Conservation (phyloP, 192 early-diverging fungal species). For the Coemansia sp. region DNA sequence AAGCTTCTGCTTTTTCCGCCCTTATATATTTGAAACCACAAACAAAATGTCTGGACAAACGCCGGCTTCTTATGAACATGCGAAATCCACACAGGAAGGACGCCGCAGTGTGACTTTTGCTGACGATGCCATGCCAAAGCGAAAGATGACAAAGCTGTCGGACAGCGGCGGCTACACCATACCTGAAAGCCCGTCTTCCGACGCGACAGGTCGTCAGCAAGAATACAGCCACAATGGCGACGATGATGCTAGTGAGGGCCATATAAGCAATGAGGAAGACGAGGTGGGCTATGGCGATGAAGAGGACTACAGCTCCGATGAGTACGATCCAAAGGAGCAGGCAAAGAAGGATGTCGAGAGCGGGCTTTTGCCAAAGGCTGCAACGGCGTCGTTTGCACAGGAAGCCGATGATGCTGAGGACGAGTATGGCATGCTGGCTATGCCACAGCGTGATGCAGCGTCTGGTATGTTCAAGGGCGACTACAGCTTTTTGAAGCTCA, state of each 20-base stretch:
- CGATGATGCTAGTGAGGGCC: slow-evolving; percentile 7
- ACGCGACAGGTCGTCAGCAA: background rate
- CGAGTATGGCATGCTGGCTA: slow-evolving; percentile 41
- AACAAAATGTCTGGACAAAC: background rate
- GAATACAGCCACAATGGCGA: background rate
- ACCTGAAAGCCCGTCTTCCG: background rate
- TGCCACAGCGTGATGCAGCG: slow-evolving; percentile 36
- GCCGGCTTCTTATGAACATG: background rate
- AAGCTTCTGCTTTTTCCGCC: too few relatives aligned
- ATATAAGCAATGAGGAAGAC: background rate
- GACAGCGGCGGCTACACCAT: background rate
- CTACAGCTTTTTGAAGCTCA: slow-evolving; percentile 78
- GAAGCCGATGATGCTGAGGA: slow-evolving; percentile 16
- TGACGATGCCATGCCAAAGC: background rate
- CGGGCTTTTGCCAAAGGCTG: slow-evolving; percentile 38
- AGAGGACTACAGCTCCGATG: slow-evolving; percentile 29
- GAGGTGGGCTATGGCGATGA: slow-evolving; percentile 12
- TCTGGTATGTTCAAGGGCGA: slow-evolving; percentile 68
- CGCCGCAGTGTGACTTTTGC: slow-evolving; percentile 5
- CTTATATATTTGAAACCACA: background rate
- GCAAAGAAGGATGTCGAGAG: slow-evolving; percentile 21
- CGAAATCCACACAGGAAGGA: background rate
- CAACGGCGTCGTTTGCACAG: slow-evolving; percentile 16
- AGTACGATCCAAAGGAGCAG: slow-evolving; percentile 34
- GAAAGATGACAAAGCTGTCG: background rate